These are phyloP conservation scores for Deinandra increscens DNA, from an alignment of 129 eudicot species.

Conservation along the genomic window DNA sequence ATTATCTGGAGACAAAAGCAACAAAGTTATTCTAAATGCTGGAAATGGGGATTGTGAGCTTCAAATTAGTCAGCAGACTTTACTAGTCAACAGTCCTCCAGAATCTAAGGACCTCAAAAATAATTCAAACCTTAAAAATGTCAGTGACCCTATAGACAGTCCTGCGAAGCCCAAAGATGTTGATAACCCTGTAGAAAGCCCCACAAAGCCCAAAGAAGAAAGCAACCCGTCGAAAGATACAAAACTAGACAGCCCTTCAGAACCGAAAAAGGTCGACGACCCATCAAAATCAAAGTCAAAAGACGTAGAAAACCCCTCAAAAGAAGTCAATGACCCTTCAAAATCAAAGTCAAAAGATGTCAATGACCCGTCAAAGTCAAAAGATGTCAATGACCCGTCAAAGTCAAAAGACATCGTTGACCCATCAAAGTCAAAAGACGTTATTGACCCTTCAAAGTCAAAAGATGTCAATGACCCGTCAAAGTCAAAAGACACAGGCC, in stretches of 20 bases:
- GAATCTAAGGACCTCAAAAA: slow-evolving; percentile 5
- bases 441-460: neutral
- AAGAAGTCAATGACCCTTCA: neutral
- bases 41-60: slow-evolving; percentile 35
- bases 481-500: slow-evolving; percentile 4
- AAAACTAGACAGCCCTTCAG: neutral
- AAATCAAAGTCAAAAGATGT: too few species aligned
- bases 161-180: slow-evolving; percentile 8
- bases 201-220: slow-evolving; percentile 16
- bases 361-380: slow-evolving; percentile 17
- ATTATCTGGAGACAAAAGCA: slow-evolving; percentile 33
- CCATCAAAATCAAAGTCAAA: slow-evolving; percentile 13
- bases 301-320: neutral
- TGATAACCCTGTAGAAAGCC: neutral
- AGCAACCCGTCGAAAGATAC: neutral
- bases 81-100: slow-evolving; percentile 18
- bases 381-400: neutral
- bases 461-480: slow-evolving; percentile 4
- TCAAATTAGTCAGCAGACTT: slow-evolving; percentile 12
- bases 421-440: neutral
- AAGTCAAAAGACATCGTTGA: too few species aligned
- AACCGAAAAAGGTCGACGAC: neutral
- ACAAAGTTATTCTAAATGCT: slow-evolving; percentile 26
- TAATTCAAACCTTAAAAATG: too few species aligned
- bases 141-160: neutral